Conservation (phyloP, 305 asterid species). For the Fraxinus baroniana region DNA sequence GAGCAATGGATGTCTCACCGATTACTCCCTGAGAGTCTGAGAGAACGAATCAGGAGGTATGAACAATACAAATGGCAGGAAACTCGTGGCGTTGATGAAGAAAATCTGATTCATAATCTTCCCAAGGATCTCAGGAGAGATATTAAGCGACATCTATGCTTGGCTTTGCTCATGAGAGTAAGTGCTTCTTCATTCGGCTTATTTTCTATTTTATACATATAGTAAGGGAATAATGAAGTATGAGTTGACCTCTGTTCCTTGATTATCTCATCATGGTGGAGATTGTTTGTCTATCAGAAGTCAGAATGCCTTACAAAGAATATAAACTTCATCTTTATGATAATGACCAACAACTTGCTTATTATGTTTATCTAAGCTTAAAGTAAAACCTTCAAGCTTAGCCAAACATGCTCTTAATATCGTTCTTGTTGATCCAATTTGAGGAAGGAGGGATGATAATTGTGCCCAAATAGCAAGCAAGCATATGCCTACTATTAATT, state of each 20-base stretch:
- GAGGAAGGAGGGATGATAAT: background rate
- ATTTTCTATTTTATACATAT: background rate
- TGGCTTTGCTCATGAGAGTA: conserved; percentile 44
- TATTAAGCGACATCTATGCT: conserved; percentile 48
- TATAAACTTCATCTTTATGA: no score
- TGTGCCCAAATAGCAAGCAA: background rate
- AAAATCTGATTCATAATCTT: conserved; percentile 34
- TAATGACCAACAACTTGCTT: no score
- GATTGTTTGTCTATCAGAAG: no score
- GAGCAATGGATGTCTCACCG: conserved; percentile 66
- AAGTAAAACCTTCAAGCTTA: background rate
- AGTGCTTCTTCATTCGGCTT: background rate
- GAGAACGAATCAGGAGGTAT: conserved; percentile 11
- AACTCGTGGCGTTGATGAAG: conserved; percentile 15
- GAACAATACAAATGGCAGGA: conserved; percentile 15
- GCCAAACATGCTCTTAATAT: background rate
- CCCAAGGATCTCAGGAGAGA: conserved; percentile 50
- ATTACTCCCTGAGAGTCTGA: conserved; percentile 6
- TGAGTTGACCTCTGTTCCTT: background rate
- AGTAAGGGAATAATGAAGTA: no score
- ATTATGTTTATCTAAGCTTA: no score
- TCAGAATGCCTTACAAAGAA: no score
- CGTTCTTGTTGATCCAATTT: background rate
- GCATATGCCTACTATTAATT: background rate
- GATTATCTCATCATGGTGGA: background rate